Evolutionary conservation across 331 rosid species (phyloP), one percentile per base, ranked within the genome.

Genomic region (Saraca asoca): DNA sequence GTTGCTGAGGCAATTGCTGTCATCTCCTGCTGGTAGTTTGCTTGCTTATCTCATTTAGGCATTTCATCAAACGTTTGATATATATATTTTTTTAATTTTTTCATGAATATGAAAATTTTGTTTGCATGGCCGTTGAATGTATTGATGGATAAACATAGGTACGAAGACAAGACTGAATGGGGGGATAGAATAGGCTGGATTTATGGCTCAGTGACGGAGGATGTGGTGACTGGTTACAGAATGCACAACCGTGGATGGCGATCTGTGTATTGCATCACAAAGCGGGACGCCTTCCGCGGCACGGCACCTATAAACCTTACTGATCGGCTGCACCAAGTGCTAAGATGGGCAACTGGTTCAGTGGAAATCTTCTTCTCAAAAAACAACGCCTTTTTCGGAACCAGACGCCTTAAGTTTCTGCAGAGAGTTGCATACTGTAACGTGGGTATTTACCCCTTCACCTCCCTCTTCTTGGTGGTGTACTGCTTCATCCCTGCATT

Each of bases 241-340:
- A 89, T 89, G 96, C 96, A 89, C 74, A 89, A 89, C 50, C 89
- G 94, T 4, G 96, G 96, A 5, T 89, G 96, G 96, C 70, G 94
- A 66, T 89, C 96, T 0, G 71, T 87, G 20, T 89, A 89, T 59
- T 89, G 96, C 75, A 39, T 89, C 53, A 89, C 96, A 7, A 89
- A 81, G 69, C 83, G 94, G 0, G 96, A 89, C 4, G 94, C 94
- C 9, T 89, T 89, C 68, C 94, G 86, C 0, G 96, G 94, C 44
- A 77, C 94, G 0, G 94, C 96, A 9, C 96, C 96, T 0, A 89
- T 89, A 64, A 89, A 89, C 57, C 89, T 89, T 20, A 89, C 96
- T 0, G 96, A 89, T 48, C 83, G 94, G 0, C 83, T 89, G 4
- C 94, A 89, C 79, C 96, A 89, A 48, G 96, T 85, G 48, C 83